Evolutionary conservation across 371 early-diverging fungal species (phyloP).

Genomic region (Chytridium lagenaria): DNA sequence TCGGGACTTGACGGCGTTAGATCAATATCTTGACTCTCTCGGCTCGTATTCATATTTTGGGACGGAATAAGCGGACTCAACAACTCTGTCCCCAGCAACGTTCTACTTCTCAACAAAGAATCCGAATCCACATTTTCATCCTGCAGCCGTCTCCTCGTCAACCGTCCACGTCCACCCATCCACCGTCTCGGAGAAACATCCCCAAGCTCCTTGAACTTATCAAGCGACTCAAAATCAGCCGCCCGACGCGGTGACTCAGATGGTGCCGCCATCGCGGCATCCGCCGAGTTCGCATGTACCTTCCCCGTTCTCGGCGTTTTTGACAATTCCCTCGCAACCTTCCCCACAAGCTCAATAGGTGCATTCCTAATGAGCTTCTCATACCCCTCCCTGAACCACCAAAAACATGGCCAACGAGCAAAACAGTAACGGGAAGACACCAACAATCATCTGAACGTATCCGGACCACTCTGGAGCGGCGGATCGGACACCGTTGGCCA

Average conservation of each 20-base stretch:
- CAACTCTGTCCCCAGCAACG: slow-evolving; percentile 16
- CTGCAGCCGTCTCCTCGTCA: not conserved
- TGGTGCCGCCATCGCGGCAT: not conserved
- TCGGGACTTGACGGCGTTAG: not conserved
- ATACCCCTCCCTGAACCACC: slow-evolving; percentile 55
- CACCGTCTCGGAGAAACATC: slow-evolving; percentile 1
- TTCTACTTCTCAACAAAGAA: slow-evolving; percentile 1
- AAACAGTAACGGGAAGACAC: slow-evolving; percentile 47
- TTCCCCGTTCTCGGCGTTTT: not conserved
- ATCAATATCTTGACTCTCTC: not conserved
- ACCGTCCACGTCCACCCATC: slow-evolving; percentile 8
- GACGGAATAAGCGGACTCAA: not conserved
- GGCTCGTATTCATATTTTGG: not conserved
- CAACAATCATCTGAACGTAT: slow-evolving; percentile 54
- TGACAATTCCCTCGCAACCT: slow-evolving; percentile 34
- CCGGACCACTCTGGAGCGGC: slow-evolving; percentile 38
- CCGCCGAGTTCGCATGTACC: not conserved
- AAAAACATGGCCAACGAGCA: slow-evolving; percentile 41
- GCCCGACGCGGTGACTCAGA: no score
- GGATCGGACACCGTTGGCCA: not conserved
- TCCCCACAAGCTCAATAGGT: slow-evolving; percentile 52
- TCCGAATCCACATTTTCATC: slow-evolving; percentile 5
- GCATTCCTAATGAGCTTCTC: slow-evolving; percentile 47
- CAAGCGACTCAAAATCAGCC: not conserved
- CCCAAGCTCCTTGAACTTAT: slow-evolving; percentile 12